Base-by-base conservation (phyloP, 805 yeast genomes). In the Nematodospora valgi region DNA sequence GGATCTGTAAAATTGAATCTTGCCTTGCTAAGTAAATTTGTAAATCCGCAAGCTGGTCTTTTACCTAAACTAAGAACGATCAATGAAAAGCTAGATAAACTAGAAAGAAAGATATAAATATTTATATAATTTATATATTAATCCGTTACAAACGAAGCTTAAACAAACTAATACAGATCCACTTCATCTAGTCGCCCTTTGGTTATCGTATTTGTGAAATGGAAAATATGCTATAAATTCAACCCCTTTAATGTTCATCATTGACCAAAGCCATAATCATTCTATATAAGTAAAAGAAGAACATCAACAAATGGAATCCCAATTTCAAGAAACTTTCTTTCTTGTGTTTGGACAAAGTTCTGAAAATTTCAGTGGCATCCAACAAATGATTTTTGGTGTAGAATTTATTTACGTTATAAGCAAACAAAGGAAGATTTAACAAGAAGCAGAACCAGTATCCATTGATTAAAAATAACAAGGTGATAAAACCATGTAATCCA, bases 321-420 rank as follows among this genome's bases (percentile, higher is more conserved):
- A 93, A 76, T 63, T 91, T 91, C 59, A 86, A 64, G 58, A 89
- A 88, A 41, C 87, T 76, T 66, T 89, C 98, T 61, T 83, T 84
- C 77, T 93, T 91, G 70, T 89, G 95, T 56, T 83, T 86, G 51
- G 86, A 76, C 55, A 91, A 76, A 27, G 97, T 89, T 70, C 98
- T 79, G 68, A 93, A 93, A 53, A 91, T 93, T 63, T 91, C 97
- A 28, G 98, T 91, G 40, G 98, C 98, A 62, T 93, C 98, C 59
- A 89, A 78, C 45, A 86, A 68, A 58, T 91, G 89, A 58, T 81
- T 80, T 63, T 86, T 87, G 51, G 76, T 78, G 60, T 81, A 64
- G 54, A 86, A 76, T 62, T 86, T 86, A 70, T 83, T 82, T 40
- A 70, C 79, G 59, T 93, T 93, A 72, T 72, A 93, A 19, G 88